These are phyloP conservation scores for Coemansia sp. DNA, from an alignment of 371 early-diverging fungal genomes.

Conservation along the genomic window DNA sequence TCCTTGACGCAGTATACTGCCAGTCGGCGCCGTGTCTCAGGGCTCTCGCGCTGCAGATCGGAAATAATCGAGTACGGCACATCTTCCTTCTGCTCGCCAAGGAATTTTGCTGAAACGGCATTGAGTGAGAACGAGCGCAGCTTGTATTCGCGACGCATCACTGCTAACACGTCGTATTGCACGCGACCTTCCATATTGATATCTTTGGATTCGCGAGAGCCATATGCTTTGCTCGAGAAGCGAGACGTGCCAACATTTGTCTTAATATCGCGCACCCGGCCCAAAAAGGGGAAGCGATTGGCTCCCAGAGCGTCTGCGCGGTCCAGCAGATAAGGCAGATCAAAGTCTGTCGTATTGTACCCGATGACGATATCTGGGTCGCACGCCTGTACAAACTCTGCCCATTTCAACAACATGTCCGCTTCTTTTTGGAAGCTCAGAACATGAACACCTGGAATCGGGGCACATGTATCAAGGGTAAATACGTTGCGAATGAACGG, in stretches of 20 bases:
- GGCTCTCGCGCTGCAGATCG: slow-evolving; percentile 92
- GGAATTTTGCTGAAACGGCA: slow-evolving; percentile 94
- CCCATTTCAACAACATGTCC: slow-evolving; percentile 86
- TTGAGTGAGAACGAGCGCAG: slow-evolving; percentile 97
- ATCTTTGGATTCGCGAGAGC: slow-evolving; percentile 85
- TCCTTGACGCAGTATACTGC: slow-evolving; percentile 99
- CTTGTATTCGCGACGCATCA: slow-evolving; percentile 97
- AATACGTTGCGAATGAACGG: slow-evolving; percentile 94
- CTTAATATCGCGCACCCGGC: slow-evolving; percentile 70
- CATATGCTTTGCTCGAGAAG: slow-evolving; percentile 92
- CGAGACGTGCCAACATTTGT: slow-evolving; percentile 80
- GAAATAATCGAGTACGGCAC: slow-evolving; percentile 98
- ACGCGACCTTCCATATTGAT: slow-evolving; percentile 95
- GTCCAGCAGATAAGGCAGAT: slow-evolving; percentile 97
- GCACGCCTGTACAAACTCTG: slow-evolving; percentile 77
- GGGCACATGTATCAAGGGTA: slow-evolving; percentile 83
- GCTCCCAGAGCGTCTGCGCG: slow-evolving; percentile 83
- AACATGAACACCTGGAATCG: slow-evolving; percentile 92
- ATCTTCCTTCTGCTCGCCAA: slow-evolving; percentile 99
- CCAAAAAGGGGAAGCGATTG: slow-evolving; percentile 77
- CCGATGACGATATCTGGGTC: slow-evolving; percentile 99
- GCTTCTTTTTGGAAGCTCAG: slow-evolving; percentile 81
- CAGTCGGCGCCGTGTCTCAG: slow-evolving; percentile 94
- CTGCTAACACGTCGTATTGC: slow-evolving; percentile 93
- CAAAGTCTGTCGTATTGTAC: slow-evolving; percentile 99